Evolutionary conservation across 2,329 filamentous ascomycete genomes (phyloP).

Genomic region (Scedosporium dehoogii): DNA sequence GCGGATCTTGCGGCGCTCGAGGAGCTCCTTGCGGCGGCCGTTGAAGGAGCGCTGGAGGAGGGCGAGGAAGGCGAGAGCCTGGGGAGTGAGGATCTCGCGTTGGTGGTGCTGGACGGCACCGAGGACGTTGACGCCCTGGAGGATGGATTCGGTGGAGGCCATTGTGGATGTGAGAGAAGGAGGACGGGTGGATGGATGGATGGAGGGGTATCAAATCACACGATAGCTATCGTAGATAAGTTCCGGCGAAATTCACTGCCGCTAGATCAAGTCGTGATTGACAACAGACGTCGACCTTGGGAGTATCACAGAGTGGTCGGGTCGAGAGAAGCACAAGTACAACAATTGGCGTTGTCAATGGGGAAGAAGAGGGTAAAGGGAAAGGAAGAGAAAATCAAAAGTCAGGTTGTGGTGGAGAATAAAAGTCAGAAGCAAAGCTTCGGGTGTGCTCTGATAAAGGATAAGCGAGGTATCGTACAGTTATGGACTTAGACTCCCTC

Average conservation of each 20-base stretch:
- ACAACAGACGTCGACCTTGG: no score
- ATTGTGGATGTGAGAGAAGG: slow-evolving; percentile 33
- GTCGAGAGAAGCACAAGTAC: no score
- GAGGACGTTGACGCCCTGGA: slow-evolving; percentile 81
- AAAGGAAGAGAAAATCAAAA: neutral
- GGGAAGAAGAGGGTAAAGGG: neutral
- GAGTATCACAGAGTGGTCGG: no score
- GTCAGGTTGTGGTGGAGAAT: neutral
- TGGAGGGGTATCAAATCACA: neutral
- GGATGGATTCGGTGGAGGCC: slow-evolving; percentile 63
- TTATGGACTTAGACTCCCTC: neutral
- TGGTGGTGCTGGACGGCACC: slow-evolving; percentile 68
- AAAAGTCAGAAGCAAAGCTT: slow-evolving; percentile 1
- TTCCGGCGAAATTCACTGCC: no score
- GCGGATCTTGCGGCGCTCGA: slow-evolving; percentile 75
- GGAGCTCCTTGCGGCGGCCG: slow-evolving; percentile 71
- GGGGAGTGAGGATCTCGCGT: slow-evolving; percentile 83
- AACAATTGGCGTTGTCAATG: no score
- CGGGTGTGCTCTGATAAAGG: neutral
- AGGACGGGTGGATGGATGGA: neutral
- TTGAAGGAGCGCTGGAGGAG: slow-evolving; percentile 95
- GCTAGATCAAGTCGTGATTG: no score
- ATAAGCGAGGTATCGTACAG: neutral
- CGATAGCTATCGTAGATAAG: neutral
- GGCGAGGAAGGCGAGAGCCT: slow-evolving; percentile 84